These are phyloP conservation scores for Acanthamoeba divionensis DNA, from an alignment of 208 protist species.

Conservation along the genomic window DNA sequence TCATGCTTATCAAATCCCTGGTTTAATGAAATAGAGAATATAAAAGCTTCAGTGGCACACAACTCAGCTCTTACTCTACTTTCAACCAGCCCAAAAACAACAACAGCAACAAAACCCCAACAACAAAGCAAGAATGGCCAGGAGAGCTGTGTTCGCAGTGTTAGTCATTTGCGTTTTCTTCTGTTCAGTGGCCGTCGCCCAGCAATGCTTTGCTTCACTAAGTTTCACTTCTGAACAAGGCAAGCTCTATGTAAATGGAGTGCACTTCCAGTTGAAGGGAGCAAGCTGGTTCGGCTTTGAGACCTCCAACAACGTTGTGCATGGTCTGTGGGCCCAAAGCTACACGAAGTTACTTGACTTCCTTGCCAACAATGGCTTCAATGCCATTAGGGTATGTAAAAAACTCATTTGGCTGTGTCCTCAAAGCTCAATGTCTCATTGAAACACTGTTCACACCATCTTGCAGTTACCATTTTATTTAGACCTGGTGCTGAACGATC, in stretches of 20 bases:
- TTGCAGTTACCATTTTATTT: slow-evolving; percentile 56
- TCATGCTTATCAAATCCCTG: no score
- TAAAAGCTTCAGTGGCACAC: no score
- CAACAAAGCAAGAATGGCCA: no score
- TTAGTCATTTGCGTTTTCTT: no score
- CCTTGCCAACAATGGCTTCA: not conserved
- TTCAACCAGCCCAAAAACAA: no score
- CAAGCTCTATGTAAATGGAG: not conserved
- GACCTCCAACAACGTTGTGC: not conserved
- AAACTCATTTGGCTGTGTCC: not conserved
- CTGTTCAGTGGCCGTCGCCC: no score
- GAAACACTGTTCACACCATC: not conserved
- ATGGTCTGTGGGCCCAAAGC: not conserved
- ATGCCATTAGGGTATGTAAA: not conserved
- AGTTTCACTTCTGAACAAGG: not conserved
- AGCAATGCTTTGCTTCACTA: no score
- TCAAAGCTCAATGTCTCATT: not conserved
- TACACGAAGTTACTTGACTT: slow-evolving; percentile 13
- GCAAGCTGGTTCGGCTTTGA: slow-evolving; percentile 37
- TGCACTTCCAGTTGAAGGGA: slow-evolving; percentile 7
- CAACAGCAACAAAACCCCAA: no score
- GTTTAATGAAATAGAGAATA: no score
- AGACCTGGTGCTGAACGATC: slow-evolving; percentile 55
- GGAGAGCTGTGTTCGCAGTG: no score
- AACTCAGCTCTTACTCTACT: no score